Base-by-base conservation (phyloP, 2,329 filamentous ascomycete species). In the Tolypocladium endophyticum region DNA sequence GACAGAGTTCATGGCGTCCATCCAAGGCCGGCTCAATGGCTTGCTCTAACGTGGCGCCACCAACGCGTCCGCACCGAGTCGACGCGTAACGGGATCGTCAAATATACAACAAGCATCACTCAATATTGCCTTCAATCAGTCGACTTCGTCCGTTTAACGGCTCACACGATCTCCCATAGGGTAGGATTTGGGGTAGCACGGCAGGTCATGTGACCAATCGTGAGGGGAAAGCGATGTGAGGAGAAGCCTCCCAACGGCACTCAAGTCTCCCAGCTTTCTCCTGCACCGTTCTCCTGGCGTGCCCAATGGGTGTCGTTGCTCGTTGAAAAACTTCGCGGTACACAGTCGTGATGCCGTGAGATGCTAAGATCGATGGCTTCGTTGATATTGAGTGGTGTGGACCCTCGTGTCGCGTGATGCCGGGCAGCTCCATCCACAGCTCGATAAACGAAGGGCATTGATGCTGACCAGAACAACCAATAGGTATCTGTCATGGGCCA, bases 181-280 rank as follows among this genome's bases (percentile, higher is more conserved):
- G n/a, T 50, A 50, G n/a, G 53, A 43, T 61, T 61, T 67, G 62
- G 61, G 64, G 66, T 61, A 62, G 60, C 61, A 64, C 62, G 55
- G 56, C 60, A 63, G 63, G 65, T 71, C 70, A 71, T 68, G 69
- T 71, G 69, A 71, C 66, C 47, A 20, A 8, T 58, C 56, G 61
- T 69, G 69, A 71, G 69, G 69, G 70, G 69, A 70, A 71, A 59
- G 56, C 61, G 64, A 65, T 64, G 60, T 38, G 28, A 39, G 52
- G 61, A 57, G 58, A 55, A 23, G 35, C 54, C 28, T 25, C 28
- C 50, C 43, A 50, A 28, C 50, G 30, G 39, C 39, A 39, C 25
- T 20, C 33, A 18, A 18, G 18, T n/a, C 28, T 41, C 38, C n/a
- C 33, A 23, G 38, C 20, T 45, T 14, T 33, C 55, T 33, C 30